phyloP scores from a whole-genome alignment of 495 filamentous ascomycete genomes.

The Amphirosellinia nigrospora region DNA sequence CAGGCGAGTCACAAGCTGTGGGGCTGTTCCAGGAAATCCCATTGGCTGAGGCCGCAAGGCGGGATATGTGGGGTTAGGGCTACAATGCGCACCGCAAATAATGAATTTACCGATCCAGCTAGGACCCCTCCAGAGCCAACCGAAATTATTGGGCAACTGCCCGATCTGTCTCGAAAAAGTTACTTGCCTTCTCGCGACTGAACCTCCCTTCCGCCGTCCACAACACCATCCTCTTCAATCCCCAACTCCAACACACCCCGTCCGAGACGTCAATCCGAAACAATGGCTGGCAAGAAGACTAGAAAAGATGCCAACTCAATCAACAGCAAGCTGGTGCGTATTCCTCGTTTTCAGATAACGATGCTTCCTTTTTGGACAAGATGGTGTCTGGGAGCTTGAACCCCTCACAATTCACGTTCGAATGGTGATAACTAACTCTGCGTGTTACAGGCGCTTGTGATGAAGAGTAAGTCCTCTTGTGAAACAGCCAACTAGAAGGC shows the following conservation, averaged over 20 bases:
- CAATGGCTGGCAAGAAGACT: conserved; percentile 69
- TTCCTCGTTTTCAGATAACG: too few relatives aligned
- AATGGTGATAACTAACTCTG: too few relatives aligned
- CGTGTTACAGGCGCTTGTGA: conserved; percentile 88
- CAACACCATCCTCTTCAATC: conserved; percentile 20
- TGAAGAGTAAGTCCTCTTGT: too few relatives aligned
- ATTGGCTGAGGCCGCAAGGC: conserved; percentile 31
- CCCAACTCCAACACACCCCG: conserved; percentile 23
- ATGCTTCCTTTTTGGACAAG: too few relatives aligned
- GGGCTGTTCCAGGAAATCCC: conserved; percentile 23
- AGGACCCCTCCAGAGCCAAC: conserved; percentile 13
- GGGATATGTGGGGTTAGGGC: conserved; percentile 52
- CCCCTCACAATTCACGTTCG: too few relatives aligned
- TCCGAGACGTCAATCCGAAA: conserved; percentile 21
- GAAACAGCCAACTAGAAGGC: too few relatives aligned
- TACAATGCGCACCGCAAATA: conserved; percentile 34
- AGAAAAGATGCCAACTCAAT: conserved; percentile 88
- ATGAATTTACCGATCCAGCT: conserved; percentile 27
- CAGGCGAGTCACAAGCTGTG: conserved; percentile 42
- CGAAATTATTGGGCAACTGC: conserved; percentile 4
- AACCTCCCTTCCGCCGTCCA: conserved; percentile 24
- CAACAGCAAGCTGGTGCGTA: conserved; percentile 57
- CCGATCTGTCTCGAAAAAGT: too few relatives aligned
- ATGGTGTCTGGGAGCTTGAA: too few relatives aligned
- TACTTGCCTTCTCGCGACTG: conserved; percentile 26